phyloP scores from a whole-genome alignment of 495 filamentous ascomycete genomes.

The Lasiosphaeris hirsuta region DNA sequence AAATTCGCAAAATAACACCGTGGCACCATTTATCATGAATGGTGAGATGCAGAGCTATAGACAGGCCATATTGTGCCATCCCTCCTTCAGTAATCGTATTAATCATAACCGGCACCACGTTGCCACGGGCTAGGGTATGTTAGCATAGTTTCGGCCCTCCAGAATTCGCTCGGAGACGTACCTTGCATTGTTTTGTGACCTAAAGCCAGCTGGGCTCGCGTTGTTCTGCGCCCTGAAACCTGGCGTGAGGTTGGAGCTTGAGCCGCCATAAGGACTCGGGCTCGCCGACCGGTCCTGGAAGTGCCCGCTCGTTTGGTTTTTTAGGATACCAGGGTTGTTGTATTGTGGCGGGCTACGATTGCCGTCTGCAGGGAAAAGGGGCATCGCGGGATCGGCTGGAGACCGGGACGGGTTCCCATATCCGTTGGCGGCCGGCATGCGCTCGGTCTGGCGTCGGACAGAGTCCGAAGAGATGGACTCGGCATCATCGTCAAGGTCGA shows the following conservation, averaged over 20 bases:
- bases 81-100: background rate
- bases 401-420: conserved; percentile 44
- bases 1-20: conserved; percentile 8
- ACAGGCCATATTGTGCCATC: conserved; percentile 8
- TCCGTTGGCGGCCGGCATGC: conserved; percentile 21
- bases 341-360: conserved; percentile 20
- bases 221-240: conserved; percentile 30
- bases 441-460: conserved; percentile 25
- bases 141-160: conserved; percentile 22
- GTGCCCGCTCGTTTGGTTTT: background rate
- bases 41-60: conserved; percentile 11
- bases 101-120: conserved; percentile 53
- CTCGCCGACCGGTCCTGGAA: conserved; percentile 6
- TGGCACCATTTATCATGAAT: conserved; percentile 11
- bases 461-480: conserved; percentile 56
- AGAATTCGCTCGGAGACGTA: conserved; percentile 16
- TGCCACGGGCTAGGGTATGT: conserved; percentile 47
- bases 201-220: conserved; percentile 36
- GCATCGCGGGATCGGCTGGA: conserved; percentile 62
- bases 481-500: conserved; percentile 78
- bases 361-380: conserved; percentile 51
- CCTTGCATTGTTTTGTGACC: conserved; percentile 43
- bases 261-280: conserved; percentile 12
- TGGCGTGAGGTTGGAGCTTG: conserved; percentile 10
- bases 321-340: conserved; percentile 11